Evolutionary conservation across 495 filamentous ascomycete genomes (phyloP).

Genomic region (Bryoglossum gracile): DNA sequence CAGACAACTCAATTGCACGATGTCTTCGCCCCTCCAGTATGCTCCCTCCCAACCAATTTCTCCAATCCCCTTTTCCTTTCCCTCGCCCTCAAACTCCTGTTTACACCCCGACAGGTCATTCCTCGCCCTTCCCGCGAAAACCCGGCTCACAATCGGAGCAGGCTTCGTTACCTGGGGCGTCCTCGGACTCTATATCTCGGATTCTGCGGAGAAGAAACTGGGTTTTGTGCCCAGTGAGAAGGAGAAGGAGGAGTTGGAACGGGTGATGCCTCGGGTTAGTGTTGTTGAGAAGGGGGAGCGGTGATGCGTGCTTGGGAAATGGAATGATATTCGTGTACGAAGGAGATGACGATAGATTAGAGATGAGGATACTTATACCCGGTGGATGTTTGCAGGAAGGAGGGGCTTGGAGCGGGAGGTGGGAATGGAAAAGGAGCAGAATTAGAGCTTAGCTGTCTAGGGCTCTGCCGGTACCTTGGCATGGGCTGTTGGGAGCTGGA

Average conservation of each 20-base stretch:
- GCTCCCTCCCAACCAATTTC: not conserved
- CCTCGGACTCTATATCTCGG: constrained; percentile 50
- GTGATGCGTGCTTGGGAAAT: no score
- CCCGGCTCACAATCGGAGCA: constrained; percentile 55
- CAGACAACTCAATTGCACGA: not conserved
- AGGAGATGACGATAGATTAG: no score
- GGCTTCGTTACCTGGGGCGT: constrained; percentile 58
- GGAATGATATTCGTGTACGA: no score
- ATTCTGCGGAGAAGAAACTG: constrained; percentile 54
- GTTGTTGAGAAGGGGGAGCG: constrained; percentile 32
- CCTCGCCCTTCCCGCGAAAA: constrained; percentile 49
- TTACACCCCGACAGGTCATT: constrained; percentile 50
- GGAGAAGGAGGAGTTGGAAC: constrained; percentile 50
- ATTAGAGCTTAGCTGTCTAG: no score
- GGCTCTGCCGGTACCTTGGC: no score
- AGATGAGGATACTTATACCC: no score
- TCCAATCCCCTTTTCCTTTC: not conserved
- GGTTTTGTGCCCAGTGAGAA: constrained; percentile 55
- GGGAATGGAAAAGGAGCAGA: no score
- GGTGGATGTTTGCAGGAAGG: no score
- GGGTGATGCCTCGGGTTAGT: constrained; percentile 42
- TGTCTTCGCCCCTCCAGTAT: constrained; percentile 4
- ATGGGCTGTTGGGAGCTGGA: no score
- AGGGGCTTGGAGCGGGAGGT: no score
- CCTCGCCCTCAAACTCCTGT: no score